Evolutionary conservation across 139 green algal species (phyloP), one percentile per base, ranked within the genome.

Genomic region (Medakamo hakoo): DNA sequence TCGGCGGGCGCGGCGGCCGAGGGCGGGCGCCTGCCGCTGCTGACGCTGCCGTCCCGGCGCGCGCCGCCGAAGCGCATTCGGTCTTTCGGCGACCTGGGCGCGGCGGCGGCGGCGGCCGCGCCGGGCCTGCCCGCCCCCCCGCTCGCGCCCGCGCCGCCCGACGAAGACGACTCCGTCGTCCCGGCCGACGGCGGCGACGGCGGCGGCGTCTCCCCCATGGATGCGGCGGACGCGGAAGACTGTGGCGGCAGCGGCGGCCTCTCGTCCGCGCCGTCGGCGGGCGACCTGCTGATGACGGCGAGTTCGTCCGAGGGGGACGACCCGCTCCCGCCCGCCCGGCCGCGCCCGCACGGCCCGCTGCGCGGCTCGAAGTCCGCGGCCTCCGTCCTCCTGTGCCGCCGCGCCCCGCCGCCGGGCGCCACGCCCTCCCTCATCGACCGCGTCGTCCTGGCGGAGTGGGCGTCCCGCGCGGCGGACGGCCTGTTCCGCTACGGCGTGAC

Each of bases 401-500:
- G 21, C 23, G 58, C 26, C 52, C 30, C 20, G 32, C 40, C n/a
- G 24, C 66, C 58, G 55, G 19, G 5, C 30, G 40, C 24, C 27
- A 4, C 28, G 48, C 29, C 31, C 21, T 20, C 27, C 55, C 25
- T 9, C 64, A 63, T 94, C 48, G 85, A 89, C 57, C 68, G 48
- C 19, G 60, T 80, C 27, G 72, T 92, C 22, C 67, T 86, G 55
- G 74, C 79, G 1, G 74, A 88, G 63, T 94, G 87, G 87, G 84
- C 91, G 60, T 79, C 85, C 49, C 73, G 81, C 27, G 80, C 72
- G 4, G 81, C 16, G 59, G 30, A 60, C 18, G 25, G 58, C 28
- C 70, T 91, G 5, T 94, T 95, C 67, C 88, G 91, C 49, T 99
- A 99, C 66, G 88, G 97, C 66, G 86, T 99, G 27, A 90, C 86